A percentile compares a stretch with the other conserved stretches of the same genome.
Evolutionary conservation across 2,329 filamentous ascomycete species (phyloP).

Genomic region (Stemphylium lycopersici): DNA sequence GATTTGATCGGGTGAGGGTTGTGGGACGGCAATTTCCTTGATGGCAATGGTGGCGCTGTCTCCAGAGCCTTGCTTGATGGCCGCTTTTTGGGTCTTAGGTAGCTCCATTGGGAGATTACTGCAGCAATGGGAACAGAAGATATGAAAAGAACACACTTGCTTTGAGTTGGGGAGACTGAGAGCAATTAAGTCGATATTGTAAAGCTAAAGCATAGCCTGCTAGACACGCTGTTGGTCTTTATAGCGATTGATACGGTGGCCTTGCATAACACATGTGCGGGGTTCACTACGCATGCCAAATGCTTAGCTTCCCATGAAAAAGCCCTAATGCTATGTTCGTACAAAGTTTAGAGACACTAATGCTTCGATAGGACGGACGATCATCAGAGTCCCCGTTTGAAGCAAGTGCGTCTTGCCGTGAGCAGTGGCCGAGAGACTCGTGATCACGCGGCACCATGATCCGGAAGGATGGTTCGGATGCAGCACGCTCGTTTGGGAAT

Average conservation of each 20-base stretch:
- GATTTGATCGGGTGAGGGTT: constrained; percentile 58
- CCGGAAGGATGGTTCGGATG: constrained; percentile 4
- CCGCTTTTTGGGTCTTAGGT: constrained; percentile 45
- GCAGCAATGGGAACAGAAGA: neutral
- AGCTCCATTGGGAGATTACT: constrained; percentile 29
- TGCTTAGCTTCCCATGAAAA: neutral
- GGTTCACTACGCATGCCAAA: neutral
- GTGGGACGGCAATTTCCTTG: constrained; percentile 37
- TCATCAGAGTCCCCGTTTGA: neutral
- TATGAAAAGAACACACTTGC: neutral
- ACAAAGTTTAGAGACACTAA: neutral
- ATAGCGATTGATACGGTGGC: neutral
- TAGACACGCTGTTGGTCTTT: too few relatives aligned
- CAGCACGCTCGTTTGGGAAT: neutral
- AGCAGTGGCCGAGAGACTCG: neutral
- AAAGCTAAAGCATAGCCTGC: too few relatives aligned
- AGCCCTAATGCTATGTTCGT: neutral
- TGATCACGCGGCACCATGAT: neutral
- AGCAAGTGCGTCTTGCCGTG: neutral
- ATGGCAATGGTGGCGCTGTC: constrained; percentile 30
- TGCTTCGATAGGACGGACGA: neutral
- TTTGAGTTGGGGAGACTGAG: too few relatives aligned
- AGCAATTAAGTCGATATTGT: too few relatives aligned
- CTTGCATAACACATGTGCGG: neutral
- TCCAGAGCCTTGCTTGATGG: constrained; percentile 42